phyloP scores from a whole-genome alignment of 2,329 filamentous ascomycete genomes.

The Claviceps capensis region DNA sequence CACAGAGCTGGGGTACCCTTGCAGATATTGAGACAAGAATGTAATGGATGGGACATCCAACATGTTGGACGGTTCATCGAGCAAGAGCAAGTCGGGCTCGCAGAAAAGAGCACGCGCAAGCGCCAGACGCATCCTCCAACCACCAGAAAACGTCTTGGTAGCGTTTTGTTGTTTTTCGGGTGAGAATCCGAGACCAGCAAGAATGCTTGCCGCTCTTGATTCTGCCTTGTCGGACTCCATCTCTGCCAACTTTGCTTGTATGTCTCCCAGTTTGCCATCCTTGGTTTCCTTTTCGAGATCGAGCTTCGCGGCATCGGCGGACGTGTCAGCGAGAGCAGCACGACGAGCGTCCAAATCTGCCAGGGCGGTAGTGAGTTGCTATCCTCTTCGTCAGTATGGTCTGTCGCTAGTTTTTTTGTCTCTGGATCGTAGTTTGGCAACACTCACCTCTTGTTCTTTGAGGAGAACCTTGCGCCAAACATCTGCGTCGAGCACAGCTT shows the following conservation, averaged over 20 bases:
- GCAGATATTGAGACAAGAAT: slow-evolving; percentile 91
- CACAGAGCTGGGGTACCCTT: slow-evolving; percentile 85
- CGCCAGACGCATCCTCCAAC: slow-evolving; percentile 98
- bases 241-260: slow-evolving; percentile 83
- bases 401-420: background rate
- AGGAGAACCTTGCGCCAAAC: slow-evolving; percentile 96
- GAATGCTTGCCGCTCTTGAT: slow-evolving; percentile 84
- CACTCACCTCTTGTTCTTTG: slow-evolving; percentile 65
- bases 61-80: slow-evolving; percentile 99
- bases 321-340: slow-evolving; percentile 75
- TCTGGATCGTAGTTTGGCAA: background rate
- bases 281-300: slow-evolving; percentile 82
- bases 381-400: background rate
- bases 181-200: slow-evolving; percentile 95
- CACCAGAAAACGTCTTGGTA: slow-evolving; percentile 96
- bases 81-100: slow-evolving; percentile 86
- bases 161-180: slow-evolving; percentile 80
- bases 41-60: slow-evolving; percentile 99
- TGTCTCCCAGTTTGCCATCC: slow-evolving; percentile 79
- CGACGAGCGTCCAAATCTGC: slow-evolving; percentile 65
- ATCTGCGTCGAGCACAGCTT: slow-evolving; percentile 92
- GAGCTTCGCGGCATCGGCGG: slow-evolving; percentile 70
- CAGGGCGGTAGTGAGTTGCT: slow-evolving; percentile 67
- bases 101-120: slow-evolving; percentile 93
- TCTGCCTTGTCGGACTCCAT: slow-evolving; percentile 99